phyloP scores from a whole-genome alignment of 2,329 filamentous ascomycete genomes.

The Aspergillus neotritici region DNA sequence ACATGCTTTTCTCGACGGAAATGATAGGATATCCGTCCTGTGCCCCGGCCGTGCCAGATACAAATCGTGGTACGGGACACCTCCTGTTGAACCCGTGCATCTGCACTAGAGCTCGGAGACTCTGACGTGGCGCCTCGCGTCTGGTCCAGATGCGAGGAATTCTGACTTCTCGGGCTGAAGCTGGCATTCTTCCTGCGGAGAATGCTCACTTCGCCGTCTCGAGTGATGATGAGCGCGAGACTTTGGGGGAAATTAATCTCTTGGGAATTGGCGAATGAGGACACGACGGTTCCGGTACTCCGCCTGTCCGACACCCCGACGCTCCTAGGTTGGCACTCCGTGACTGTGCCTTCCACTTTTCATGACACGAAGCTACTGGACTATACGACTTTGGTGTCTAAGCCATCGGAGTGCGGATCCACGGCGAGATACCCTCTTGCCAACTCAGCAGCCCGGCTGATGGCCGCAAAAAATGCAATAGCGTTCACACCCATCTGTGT shows the following conservation, averaged over 20 bases:
- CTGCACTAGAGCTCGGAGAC: constrained; percentile 34
- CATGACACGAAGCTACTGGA: constrained; percentile 20
- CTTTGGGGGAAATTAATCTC: constrained; percentile 4
- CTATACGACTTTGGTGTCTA: constrained; percentile 16
- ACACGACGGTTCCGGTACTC: constrained; percentile 8
- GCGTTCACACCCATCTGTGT: constrained; percentile 11
- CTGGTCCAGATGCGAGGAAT: constrained; percentile 26
- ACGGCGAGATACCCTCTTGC: constrained; percentile 25
- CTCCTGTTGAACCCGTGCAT: constrained; percentile 33
- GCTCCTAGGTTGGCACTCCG: constrained; percentile 9
- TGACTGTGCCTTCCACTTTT: constrained; percentile 10
- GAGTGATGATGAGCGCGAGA: constrained; percentile 10
- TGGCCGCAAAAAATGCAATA: constrained; percentile 14
- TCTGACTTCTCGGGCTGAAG: constrained; percentile 20
- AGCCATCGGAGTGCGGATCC: constrained; percentile 17
- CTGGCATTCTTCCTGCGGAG: constrained; percentile 19
- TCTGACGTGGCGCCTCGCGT: constrained; percentile 39
- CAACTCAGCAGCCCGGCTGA: constrained; percentile 25
- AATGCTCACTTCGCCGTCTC: constrained; percentile 16
- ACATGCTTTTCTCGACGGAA: constrained; percentile 20
- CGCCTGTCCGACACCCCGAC: constrained; percentile 15
- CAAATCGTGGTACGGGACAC: constrained; percentile 30
- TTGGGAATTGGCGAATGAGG: constrained; percentile 11
- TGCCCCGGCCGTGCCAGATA: constrained; percentile 28
- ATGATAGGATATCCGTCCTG: constrained; percentile 30